Evolutionary conservation across 768 basidiomycete genomes (phyloP).

Genomic region (Lactarius pseudohatsudake): DNA sequence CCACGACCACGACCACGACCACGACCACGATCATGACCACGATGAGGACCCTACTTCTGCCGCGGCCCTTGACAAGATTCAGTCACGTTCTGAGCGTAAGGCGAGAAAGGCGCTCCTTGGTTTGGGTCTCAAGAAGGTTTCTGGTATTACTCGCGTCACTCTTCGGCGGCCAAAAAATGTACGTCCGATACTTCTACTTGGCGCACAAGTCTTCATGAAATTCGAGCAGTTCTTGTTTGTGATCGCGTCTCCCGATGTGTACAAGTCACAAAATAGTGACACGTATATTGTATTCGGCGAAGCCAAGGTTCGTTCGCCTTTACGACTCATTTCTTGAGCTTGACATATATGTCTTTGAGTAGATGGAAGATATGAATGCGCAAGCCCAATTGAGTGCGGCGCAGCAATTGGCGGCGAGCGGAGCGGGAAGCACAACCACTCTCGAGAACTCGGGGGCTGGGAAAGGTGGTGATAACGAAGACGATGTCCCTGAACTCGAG

Average conservation of each 20-base stretch:
- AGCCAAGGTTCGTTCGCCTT: constrained; percentile 62
- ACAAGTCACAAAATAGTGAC: constrained; percentile 96
- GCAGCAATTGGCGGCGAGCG: constrained; percentile 67
- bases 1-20: constrained; percentile 54
- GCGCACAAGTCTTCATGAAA: background rate
- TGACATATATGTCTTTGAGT: background rate
- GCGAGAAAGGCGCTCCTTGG: constrained; percentile 90
- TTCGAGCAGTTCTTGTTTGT: constrained; percentile 77
- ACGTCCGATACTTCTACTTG: constrained; percentile 34
- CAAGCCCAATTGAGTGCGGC: constrained; percentile 74
- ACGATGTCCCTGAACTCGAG: constrained; percentile 84
- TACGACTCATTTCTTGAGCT: background rate
- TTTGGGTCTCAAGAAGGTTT: constrained; percentile 90
- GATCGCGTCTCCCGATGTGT: constrained; percentile 91
- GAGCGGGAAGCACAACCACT: constrained; percentile 46
- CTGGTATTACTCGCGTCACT: constrained; percentile 92
- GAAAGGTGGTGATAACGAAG: constrained; percentile 62
- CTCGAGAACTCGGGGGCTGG: constrained; percentile 53
- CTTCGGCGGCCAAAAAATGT: constrained; percentile 94
- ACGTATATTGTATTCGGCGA: constrained; percentile 99
- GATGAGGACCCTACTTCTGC: constrained; percentile 85
- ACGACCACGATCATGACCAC: constrained; percentile 50
- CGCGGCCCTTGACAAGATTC: constrained; percentile 87
- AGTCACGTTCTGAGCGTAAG: constrained; percentile 92
- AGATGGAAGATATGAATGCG: constrained; percentile 88